Conservation (phyloP, 176 grass and related monocot species). For the Zea mays region DNA sequence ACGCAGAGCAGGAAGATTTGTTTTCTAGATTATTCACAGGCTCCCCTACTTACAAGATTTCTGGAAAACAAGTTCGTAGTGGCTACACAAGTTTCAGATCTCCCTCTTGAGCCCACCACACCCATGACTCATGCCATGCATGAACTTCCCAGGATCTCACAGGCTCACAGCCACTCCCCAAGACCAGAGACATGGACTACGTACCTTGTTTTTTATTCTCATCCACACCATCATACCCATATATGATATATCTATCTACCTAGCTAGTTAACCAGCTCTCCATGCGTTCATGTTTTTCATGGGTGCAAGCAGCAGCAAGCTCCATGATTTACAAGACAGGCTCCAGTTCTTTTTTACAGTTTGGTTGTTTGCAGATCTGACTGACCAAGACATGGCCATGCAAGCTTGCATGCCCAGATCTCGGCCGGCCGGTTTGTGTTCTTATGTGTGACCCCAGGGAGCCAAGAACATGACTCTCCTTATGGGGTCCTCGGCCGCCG, state of each 20-base stretch:
- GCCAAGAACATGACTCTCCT: conserved; percentile 97
- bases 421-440: conserved; percentile 30
- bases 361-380: conserved; percentile 49
- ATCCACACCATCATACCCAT: conserved; percentile 31
- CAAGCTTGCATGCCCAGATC: conserved; percentile 6
- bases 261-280: conserved; percentile 27
- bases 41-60: conserved; percentile 40
- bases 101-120: conserved; percentile 14
- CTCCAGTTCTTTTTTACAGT: conserved; percentile 35
- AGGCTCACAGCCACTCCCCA: too few relatives aligned
- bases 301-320: conserved; percentile 21
- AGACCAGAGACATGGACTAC: conserved; percentile 34
- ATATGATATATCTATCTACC: background rate
- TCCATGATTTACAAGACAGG: conserved; percentile 37
- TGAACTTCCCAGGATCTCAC: conserved; percentile 34
- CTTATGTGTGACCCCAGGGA: conserved; percentile 90
- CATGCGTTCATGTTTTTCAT: conserved; percentile 50
- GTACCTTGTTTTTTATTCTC: conserved; percentile 10
- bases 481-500: conserved; percentile 65
- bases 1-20: background rate
- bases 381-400: conserved; percentile 27
- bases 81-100: conserved; percentile 28
- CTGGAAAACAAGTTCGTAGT: conserved; percentile 40
- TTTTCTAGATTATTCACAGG: conserved; percentile 35
- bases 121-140: background rate